Evolutionary conservation across 352 stramenopile species (phyloP).

Genomic region (Phytophthora lateralis): DNA sequence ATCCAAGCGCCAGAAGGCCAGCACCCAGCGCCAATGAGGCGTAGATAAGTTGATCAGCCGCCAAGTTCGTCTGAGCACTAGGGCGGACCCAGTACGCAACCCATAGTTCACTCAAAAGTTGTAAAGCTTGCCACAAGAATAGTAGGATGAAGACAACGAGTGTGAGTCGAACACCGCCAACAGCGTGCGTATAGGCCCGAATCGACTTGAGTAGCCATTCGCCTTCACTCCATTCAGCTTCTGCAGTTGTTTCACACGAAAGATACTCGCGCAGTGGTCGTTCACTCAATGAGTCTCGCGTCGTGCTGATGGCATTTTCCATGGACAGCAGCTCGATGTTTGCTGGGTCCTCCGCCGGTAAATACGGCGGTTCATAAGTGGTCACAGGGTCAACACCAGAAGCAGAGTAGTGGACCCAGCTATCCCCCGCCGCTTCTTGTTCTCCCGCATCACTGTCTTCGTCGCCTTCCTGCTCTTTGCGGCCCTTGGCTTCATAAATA

Average conservation of each 20-base stretch:
- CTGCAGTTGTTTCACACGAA: conserved; percentile 27
- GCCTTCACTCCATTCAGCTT: conserved; percentile 24
- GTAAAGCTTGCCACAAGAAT: conserved; percentile 83
- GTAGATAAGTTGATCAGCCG: conserved; percentile 67
- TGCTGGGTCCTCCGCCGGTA: conserved; percentile 13
- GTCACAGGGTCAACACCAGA: conserved; percentile 25
- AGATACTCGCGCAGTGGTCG: conserved; percentile 38
- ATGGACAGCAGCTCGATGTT: conserved; percentile 37
- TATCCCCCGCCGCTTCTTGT: conserved; percentile 19
- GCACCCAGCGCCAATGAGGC: conserved; percentile 52
- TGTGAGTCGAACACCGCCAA: conserved; percentile 53
- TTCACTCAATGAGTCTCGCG: conserved; percentile 23
- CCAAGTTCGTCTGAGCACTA: conserved; percentile 73
- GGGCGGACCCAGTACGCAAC: conserved; percentile 89
- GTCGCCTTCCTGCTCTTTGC: conserved; percentile 22
- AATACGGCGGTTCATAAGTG: conserved; percentile 14
- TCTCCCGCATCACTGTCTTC: conserved; percentile 35
- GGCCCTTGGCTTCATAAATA: conserved; percentile 28
- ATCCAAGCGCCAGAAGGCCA: conserved; percentile 61
- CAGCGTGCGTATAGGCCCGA: conserved; percentile 48
- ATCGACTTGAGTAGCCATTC: conserved; percentile 30
- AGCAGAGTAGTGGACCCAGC: conserved; percentile 43
- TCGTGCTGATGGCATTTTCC: conserved; percentile 50
- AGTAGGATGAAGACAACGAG: conserved; percentile 68
- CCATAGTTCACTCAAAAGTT: conserved; percentile 91